Conservation (phyloP, 768 basidiomycete species). For the Gyrodon lividus region DNA sequence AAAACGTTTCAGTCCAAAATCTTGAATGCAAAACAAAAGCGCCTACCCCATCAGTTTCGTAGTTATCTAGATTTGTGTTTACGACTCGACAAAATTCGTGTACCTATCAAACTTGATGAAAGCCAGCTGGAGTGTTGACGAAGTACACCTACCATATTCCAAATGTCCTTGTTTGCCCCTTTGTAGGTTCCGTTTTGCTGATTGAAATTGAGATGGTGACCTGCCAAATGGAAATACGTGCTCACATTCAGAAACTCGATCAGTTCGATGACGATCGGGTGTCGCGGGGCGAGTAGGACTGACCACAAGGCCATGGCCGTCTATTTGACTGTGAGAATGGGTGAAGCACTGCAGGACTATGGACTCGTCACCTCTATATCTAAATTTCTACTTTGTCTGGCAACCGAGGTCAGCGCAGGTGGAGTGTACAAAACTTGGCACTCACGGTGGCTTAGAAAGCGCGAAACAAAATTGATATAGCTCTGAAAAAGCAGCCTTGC, state of each 20-base stretch:
- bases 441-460: constrained; percentile 72
- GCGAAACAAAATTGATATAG: constrained; percentile 72
- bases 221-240: constrained; percentile 13
- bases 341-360: not conserved
- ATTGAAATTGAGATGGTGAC: not conserved
- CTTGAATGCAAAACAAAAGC: not conserved
- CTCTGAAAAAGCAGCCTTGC: constrained; percentile 53
- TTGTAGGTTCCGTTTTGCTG: constrained; percentile 60
- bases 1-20: constrained; percentile 1
- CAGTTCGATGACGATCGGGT: constrained; percentile 63
- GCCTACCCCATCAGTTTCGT: constrained; percentile 74
- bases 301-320: constrained; percentile 74
- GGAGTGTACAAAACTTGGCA: constrained; percentile 12
- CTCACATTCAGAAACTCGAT: constrained; percentile 63
- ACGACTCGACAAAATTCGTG: constrained; percentile 73
- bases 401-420: constrained; percentile 5
- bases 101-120: constrained; percentile 44
- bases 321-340: constrained; percentile 32
- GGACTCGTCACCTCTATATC: constrained; percentile 69
- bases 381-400: constrained; percentile 69
- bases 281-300: constrained; percentile 67
- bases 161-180: constrained; percentile 80
- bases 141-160: constrained; percentile 66
- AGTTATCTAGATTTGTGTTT: constrained; percentile 57
- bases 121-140: not conserved